Evolutionary conservation across 1,139 yeast species (phyloP).

Genomic region (Scheffersomyces lignicola): DNA sequence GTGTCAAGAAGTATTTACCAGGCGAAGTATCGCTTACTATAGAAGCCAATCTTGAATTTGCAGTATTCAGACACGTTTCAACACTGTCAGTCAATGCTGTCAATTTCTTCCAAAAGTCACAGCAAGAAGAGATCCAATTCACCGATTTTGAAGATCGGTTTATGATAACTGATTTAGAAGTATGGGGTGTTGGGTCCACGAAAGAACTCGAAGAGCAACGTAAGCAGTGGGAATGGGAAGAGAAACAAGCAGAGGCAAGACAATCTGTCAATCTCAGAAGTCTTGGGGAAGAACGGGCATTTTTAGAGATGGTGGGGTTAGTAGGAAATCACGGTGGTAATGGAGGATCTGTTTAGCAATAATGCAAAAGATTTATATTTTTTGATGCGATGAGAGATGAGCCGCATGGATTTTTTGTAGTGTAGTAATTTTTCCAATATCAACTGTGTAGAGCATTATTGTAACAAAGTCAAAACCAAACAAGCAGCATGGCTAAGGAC

Average conservation of each 20-base stretch:
- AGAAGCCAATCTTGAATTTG: conserved; percentile 78
- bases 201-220: conserved; percentile 75
- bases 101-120: conserved; percentile 29
- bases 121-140: conserved; percentile 16
- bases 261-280: conserved; percentile 65
- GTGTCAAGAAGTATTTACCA: conserved; percentile 36
- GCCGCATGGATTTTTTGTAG: conserved; percentile 4
- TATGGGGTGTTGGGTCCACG: conserved; percentile 86
- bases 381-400: conserved; percentile 1
- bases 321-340: conserved; percentile 73
- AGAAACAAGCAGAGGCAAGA: conserved; percentile 77
- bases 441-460: background rate
- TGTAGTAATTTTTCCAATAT: background rate
- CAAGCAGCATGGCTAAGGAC: conserved; percentile 24
- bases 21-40: conserved; percentile 81
- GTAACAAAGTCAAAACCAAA: background rate
- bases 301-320: conserved; percentile 88
- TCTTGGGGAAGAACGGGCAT: conserved; percentile 79
- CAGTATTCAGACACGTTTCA: conserved; percentile 68
- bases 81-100: conserved; percentile 20
- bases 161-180: conserved; percentile 73
- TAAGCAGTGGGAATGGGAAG: conserved; percentile 89
- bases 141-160: conserved; percentile 70
- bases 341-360: conserved; percentile 22
- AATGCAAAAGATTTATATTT: background rate